Conservation (phyloP, 768 basidiomycete genomes). For the Lyophyllum shimeji region DNA sequence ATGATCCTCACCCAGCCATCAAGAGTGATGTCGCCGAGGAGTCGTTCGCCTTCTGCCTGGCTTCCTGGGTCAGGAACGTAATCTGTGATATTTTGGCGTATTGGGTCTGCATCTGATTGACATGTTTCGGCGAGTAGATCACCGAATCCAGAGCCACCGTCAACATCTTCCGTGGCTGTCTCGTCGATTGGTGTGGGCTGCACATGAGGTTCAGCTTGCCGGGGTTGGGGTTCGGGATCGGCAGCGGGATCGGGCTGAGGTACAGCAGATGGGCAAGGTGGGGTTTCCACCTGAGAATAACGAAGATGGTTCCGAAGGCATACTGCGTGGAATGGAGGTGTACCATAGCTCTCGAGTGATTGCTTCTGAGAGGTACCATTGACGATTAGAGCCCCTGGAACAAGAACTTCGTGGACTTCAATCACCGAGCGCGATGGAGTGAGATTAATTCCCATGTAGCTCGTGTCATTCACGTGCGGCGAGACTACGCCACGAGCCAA, state of each 20-base stretch:
- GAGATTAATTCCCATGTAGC: background rate
- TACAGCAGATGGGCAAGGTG: no score
- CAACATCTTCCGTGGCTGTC: background rate
- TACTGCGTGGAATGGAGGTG: background rate
- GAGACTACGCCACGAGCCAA: background rate
- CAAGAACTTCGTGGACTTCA: background rate
- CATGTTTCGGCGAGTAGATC: background rate
- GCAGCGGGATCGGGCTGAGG: no score
- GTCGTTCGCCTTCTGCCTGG: background rate
- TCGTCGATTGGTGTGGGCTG: background rate
- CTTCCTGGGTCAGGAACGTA: background rate
- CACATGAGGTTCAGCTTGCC: no score
- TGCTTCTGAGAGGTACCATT: background rate
- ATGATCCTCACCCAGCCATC: background rate
- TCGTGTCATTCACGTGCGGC: background rate
- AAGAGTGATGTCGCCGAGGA: background rate
- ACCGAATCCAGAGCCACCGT: background rate
- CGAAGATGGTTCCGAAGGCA: background rate
- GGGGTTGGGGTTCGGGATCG: no score
- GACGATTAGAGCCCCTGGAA: slow-evolving; percentile 1
- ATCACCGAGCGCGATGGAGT: background rate
- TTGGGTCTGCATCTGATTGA: background rate
- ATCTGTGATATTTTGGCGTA: background rate
- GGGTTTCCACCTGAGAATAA: background rate
- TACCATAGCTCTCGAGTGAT: background rate